These are phyloP conservation scores for Brasenia schreberi DNA, from an alignment of 164 flowering plant species.

Conservation along the genomic window DNA sequence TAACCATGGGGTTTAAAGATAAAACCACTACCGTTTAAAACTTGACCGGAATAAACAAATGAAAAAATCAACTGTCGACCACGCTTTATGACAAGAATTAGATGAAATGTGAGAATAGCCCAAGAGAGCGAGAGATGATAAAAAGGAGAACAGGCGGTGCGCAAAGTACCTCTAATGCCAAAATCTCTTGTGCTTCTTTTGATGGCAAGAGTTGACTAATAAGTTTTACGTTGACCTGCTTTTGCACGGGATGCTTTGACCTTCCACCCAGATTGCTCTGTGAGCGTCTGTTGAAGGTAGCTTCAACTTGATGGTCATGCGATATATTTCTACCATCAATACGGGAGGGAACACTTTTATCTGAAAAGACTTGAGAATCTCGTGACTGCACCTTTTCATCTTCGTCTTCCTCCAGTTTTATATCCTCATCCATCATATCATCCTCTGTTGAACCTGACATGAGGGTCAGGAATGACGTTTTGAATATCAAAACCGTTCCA, in stretches of 20 bases:
- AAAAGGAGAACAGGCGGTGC: background rate
- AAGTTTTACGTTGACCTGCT: slow-evolving; percentile 43
- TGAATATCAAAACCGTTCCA: background rate
- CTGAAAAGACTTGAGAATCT: slow-evolving; percentile 10
- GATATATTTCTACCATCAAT: slow-evolving; percentile 37
- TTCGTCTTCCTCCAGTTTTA: slow-evolving; percentile 28
- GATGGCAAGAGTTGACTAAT: slow-evolving; percentile 38
- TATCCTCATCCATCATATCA: slow-evolving; percentile 9
- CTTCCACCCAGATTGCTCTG: slow-evolving; percentile 21
- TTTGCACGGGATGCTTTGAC: slow-evolving; percentile 27
- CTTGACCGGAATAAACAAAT: no score
- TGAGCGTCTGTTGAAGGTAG: slow-evolving; percentile 30
- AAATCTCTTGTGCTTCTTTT: slow-evolving; percentile 57
- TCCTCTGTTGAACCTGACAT: slow-evolving; percentile 27
- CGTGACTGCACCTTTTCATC: slow-evolving; percentile 16
- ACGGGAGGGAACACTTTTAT: slow-evolving; percentile 29
- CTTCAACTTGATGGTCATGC: slow-evolving; percentile 32
- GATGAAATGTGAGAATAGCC: no score
- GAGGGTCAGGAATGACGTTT: slow-evolving; percentile 19
- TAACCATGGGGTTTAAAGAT: no score
- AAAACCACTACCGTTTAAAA: no score
- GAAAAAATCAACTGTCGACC: no score
- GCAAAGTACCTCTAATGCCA: slow-evolving; percentile 47
- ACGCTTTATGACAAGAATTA: no score
- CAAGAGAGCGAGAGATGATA: no score